Evolutionary conservation across 108 stramenopile genomes (phyloP).

Genomic region (Skeletonema potamos): DNA sequence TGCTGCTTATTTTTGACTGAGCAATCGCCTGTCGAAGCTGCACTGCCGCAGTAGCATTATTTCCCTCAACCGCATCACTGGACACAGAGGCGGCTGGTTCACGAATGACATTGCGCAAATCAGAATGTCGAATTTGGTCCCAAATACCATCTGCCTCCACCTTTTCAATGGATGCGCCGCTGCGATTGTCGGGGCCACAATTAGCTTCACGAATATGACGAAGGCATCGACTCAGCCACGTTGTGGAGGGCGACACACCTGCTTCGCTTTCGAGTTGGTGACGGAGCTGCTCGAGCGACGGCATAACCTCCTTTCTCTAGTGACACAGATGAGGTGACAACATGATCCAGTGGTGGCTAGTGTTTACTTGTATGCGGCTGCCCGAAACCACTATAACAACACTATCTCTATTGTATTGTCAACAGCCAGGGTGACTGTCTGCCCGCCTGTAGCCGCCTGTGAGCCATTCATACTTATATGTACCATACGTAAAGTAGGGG

Average conservation of each 20-base stretch:
- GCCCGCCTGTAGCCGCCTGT: too few relatives aligned
- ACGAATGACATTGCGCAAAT: slow-evolving; percentile 79
- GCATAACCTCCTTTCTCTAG: background rate
- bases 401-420: too few relatives aligned
- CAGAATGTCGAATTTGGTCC: slow-evolving; percentile 63
- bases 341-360: background rate
- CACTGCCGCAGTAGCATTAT: background rate
- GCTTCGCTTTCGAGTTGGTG: slow-evolving; percentile 8
- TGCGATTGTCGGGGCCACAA: background rate
- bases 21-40: slow-evolving; percentile 41
- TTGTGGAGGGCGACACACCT: slow-evolving; percentile 23
- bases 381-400: too few relatives aligned
- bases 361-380: background rate
- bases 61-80: background rate
- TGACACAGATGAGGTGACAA: background rate
- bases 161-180: background rate
- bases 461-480: too few relatives aligned
- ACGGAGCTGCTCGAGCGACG: background rate
- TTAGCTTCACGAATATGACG: slow-evolving; percentile 9
- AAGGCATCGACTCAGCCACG: slow-evolving; percentile 25
- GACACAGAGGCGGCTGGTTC: too few relatives aligned
- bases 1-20: slow-evolving; percentile 12
- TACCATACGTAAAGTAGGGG: too few relatives aligned
- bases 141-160: slow-evolving; percentile 42
- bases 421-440: too few relatives aligned